These are phyloP conservation scores for Chenopodium suecicum DNA, from an alignment of 148 eudicot species.

Conservation along the genomic window DNA sequence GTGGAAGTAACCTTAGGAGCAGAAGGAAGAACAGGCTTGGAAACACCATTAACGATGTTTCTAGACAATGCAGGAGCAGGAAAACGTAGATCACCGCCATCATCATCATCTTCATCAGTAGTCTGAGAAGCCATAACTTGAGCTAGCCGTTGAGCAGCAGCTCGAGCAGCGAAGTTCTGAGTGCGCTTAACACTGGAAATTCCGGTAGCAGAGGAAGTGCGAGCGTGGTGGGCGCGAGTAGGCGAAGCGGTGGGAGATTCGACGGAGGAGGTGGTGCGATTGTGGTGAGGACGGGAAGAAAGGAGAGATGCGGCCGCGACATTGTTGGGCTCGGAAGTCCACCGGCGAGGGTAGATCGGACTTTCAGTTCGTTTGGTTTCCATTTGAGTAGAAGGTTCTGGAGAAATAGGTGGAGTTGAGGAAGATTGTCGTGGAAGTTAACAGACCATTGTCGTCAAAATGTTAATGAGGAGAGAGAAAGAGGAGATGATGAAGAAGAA, in stretches of 20 bases:
- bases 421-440: not conserved
- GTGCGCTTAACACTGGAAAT: conserved; percentile 68
- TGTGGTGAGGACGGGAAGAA: conserved; percentile 24
- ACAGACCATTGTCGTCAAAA: not conserved
- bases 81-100: conserved; percentile 30
- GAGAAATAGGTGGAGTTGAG: no score
- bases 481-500: not conserved
- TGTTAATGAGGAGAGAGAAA: not conserved
- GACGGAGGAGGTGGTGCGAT: conserved; percentile 29
- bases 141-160: conserved; percentile 90
- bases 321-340: conserved; percentile 57
- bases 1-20: conserved; percentile 21
- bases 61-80: conserved; percentile 41
- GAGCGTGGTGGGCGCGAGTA: conserved; percentile 48
- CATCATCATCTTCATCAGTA: conserved; percentile 50
- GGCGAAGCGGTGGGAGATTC: conserved; percentile 34
- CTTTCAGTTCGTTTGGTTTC: conserved; percentile 30
- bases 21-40: conserved; percentile 23
- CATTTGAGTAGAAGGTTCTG: not conserved
- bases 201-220: conserved; percentile 57
- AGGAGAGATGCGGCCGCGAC: conserved; percentile 20
- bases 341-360: conserved; percentile 50
- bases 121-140: conserved; percentile 87
- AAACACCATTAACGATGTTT: conserved; percentile 20
- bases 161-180: conserved; percentile 82